Base-by-base conservation (phyloP, 1,139 yeast genomes). In the Sugiyamaella xylanicola region DNA sequence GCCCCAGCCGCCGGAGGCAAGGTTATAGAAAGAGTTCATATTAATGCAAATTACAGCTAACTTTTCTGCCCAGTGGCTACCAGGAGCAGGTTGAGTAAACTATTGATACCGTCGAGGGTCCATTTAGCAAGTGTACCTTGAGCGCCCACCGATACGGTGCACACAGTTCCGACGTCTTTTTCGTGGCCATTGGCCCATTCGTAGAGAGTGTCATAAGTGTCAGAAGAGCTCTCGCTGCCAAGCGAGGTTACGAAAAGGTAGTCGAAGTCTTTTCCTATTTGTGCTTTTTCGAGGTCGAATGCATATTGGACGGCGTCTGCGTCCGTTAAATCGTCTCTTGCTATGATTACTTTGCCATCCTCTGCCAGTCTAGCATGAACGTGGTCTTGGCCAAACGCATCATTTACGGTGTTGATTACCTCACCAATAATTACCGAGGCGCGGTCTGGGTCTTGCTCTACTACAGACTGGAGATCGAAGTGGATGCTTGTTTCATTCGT, bases 321-420 rank as follows among this genome's bases (percentile, higher is more conserved):
- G 25, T 62, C 61, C 19, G 62, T 53, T 37, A 61, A 51, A 36
- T 58, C 51, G 29, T 63, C 62, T 45, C 63, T 62, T 8, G 64
- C 58, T 39, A 68, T 64, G 16, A 63, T 60, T 4, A 68, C 61
- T 46, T 56, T 61, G 20, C 62, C 82, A 61, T 83, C 81, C 59
- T 86, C 82, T 55, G 86, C 81, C 52, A 88, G 77, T 22, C 87
- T 82, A 1, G 97, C 97, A 70, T 90, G 96, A 7, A 91, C 78
- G 29, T 86, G 86, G 51, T 78, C 82, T 21, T 74, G 74, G 16
- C 81, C 80, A 67, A 84, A 89, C 25, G 86, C 74, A 39, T 87
- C 95, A 70, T 92, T 91, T 56, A 92, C 83, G 68, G 91, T 93
- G 40, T 91, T 86, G 54, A 91, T 85, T 57, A 88, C 80, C 64